A percentile compares a stretch with the other conserved stretches of the same genome.
phyloP scores from a whole-genome alignment of 108 stramenopile species.

The Hondaea fermentalgiana region DNA sequence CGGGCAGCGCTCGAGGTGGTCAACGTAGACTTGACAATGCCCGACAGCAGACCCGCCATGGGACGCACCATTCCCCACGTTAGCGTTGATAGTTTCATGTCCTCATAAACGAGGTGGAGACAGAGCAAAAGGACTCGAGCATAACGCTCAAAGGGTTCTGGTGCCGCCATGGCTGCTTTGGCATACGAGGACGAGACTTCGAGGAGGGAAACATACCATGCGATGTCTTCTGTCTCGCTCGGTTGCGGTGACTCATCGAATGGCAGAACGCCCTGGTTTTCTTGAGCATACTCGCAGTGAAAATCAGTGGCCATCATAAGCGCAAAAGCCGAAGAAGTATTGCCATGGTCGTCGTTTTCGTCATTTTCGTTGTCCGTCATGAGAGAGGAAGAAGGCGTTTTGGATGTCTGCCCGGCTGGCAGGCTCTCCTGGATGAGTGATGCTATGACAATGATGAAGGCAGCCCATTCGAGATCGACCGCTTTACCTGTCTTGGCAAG shows the following conservation, averaged over 20 bases:
- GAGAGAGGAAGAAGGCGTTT: neutral
- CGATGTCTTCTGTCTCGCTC: neutral
- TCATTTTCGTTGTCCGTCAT: neutral
- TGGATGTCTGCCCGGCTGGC: neutral
- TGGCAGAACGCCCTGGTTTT: neutral
- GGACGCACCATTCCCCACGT: neutral
- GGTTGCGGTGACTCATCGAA: neutral
- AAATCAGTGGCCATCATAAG: constrained; percentile 1
- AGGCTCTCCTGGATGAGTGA: neutral
- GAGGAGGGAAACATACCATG: neutral
- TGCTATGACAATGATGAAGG: neutral
- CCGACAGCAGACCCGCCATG: neutral
- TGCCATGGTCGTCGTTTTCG: neutral
- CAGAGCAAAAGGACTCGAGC: neutral
- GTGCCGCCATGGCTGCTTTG: neutral
- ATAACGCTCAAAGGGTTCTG: neutral
- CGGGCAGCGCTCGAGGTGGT: neutral
- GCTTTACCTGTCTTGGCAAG: neutral
- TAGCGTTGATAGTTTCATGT: neutral
- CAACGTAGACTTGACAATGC: neutral
- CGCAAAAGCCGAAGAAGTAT: neutral
- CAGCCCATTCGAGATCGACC: constrained; percentile 6
- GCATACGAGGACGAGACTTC: neutral
- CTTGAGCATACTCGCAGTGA: neutral
- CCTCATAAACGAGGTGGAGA: neutral